These are phyloP conservation scores for Lactarius pseudohatsudake DNA, from an alignment of 768 basidiomycete genomes.

Conservation along the genomic window DNA sequence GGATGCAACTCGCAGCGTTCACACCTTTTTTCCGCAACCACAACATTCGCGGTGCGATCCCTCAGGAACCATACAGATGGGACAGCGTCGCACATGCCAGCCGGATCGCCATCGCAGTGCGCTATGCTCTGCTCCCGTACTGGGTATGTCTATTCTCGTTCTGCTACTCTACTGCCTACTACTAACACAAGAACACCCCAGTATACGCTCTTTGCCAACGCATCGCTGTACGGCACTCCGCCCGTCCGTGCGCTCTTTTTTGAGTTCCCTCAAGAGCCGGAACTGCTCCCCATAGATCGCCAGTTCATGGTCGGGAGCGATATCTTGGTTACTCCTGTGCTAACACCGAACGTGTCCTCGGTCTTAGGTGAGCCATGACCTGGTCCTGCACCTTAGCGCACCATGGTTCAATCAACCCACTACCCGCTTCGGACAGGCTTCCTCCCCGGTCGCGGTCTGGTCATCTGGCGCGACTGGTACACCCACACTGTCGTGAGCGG, in stretches of 20 bases:
- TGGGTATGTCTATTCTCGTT: slow-evolving; percentile 51
- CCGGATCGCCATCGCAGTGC: slow-evolving; percentile 64
- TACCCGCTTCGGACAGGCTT: slow-evolving; percentile 43
- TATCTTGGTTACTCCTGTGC: slow-evolving; percentile 75
- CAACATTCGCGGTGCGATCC: slow-evolving; percentile 59
- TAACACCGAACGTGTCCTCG: slow-evolving; percentile 63
- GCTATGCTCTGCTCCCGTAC: slow-evolving; percentile 74
- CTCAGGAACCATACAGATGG: slow-evolving; percentile 84
- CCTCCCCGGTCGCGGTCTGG: slow-evolving; percentile 59
- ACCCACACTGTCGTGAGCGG: slow-evolving; percentile 55
- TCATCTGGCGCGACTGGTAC: slow-evolving; percentile 74
- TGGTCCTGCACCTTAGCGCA: background rate
- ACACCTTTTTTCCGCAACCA: slow-evolving; percentile 84
- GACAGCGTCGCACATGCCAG: slow-evolving; percentile 75
- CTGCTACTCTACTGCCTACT: background rate
- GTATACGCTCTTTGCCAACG: slow-evolving; percentile 74
- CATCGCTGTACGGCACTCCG: slow-evolving; percentile 63
- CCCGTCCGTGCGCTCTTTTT: slow-evolving; percentile 75
- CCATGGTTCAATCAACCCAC: background rate
- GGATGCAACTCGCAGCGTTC: slow-evolving; percentile 87
- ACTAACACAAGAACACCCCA: slow-evolving; percentile 31
- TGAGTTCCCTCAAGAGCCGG: slow-evolving; percentile 71
- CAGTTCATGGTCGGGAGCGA: slow-evolving; percentile 74
- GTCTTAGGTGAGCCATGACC: slow-evolving; percentile 54
- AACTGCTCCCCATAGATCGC: slow-evolving; percentile 56